Percentiles rank a stretch among this genome's conserved stretches.
Evolutionary conservation across 1,284 basidiomycete genomes (phyloP).

Genomic region (Anthracocystis panici-leucophaei): DNA sequence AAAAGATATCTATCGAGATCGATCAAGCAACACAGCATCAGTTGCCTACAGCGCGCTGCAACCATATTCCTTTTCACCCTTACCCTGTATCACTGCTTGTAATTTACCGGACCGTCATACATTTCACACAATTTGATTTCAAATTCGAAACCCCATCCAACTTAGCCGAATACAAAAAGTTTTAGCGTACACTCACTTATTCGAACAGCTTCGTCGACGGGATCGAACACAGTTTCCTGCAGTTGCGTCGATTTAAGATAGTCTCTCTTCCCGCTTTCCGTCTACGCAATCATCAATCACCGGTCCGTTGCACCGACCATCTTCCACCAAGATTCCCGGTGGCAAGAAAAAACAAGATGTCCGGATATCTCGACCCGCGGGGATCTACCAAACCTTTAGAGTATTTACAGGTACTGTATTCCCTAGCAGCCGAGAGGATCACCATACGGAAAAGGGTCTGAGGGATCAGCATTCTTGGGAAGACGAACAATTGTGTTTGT

Average conservation of each 20-base stretch:
- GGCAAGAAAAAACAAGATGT: conserved; percentile 2
- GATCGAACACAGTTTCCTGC: no score
- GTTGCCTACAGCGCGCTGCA: background rate
- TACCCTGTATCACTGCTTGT: no score
- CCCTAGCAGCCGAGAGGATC: no score
- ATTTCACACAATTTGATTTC: conserved; percentile 1
- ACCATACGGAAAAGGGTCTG: no score
- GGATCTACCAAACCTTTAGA: no score
- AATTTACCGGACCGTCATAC: conserved; percentile 33
- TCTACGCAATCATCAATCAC: background rate
- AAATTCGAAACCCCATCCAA: conserved; percentile 3
- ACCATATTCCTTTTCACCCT: conserved; percentile 8
- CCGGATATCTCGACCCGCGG: conserved; percentile 15
- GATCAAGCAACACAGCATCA: background rate
- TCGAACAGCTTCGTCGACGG: conserved; percentile 4
- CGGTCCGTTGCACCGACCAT: conserved; percentile 26
- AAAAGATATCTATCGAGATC: conserved; percentile 4
- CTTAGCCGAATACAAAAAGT: background rate
- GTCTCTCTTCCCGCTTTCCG: background rate
- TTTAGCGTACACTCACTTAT: background rate
- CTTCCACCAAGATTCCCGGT: conserved; percentile 18
- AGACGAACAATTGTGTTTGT: no score
- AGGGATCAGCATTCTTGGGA: no score
- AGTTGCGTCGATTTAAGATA: conserved; percentile 8
- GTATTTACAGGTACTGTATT: no score